A percentile compares a stretch with the other conserved stretches of the same genome.
Conservation (phyloP, 306 rosid genomes). For the Rosa chinensis region DNA sequence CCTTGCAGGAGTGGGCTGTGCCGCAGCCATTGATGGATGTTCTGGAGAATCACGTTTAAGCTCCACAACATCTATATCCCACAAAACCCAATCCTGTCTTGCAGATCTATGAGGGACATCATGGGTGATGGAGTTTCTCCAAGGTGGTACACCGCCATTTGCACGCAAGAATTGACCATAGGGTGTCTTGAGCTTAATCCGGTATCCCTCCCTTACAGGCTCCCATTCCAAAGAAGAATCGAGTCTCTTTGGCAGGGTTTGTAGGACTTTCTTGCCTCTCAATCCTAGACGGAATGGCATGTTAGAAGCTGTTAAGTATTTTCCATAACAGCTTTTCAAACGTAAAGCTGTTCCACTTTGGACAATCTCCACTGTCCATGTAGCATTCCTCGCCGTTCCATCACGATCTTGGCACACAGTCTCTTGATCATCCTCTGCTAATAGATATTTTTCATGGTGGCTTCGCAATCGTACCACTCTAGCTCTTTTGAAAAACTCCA, state of each 20-base stretch:
- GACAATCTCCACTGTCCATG: slow-evolving; percentile 68
- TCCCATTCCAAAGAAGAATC: slow-evolving; percentile 94
- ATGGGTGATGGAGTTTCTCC: slow-evolving; percentile 86
- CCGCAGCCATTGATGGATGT: slow-evolving; percentile 10
- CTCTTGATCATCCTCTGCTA: slow-evolving; percentile 74
- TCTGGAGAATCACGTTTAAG: slow-evolving; percentile 22
- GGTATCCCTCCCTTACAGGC: slow-evolving; percentile 69
- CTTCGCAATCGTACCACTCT: slow-evolving; percentile 63
- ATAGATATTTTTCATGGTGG: slow-evolving; percentile 75
- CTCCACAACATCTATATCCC: slow-evolving; percentile 78
- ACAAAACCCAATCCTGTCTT: slow-evolving; percentile 70
- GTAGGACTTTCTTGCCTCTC: slow-evolving; percentile 70
- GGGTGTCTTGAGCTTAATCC: slow-evolving; percentile 61
- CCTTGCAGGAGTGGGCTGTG: not conserved
- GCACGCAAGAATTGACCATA: slow-evolving; percentile 73
- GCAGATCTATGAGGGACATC: slow-evolving; percentile 60
- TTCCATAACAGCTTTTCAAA: slow-evolving; percentile 65
- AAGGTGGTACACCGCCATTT: slow-evolving; percentile 84
- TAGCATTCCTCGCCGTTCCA: slow-evolving; percentile 56
- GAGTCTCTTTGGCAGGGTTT: slow-evolving; percentile 55
- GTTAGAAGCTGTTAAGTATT: slow-evolving; percentile 82
- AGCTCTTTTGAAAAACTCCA: slow-evolving; percentile 79
- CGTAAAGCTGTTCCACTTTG: slow-evolving; percentile 38
- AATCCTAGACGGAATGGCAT: slow-evolving; percentile 62
- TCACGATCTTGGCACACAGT: slow-evolving; percentile 66